Evolutionary conservation across 768 basidiomycete species (phyloP), one percentile per base, ranked within the genome.

Genomic region (Leccinum truebloodii): DNA sequence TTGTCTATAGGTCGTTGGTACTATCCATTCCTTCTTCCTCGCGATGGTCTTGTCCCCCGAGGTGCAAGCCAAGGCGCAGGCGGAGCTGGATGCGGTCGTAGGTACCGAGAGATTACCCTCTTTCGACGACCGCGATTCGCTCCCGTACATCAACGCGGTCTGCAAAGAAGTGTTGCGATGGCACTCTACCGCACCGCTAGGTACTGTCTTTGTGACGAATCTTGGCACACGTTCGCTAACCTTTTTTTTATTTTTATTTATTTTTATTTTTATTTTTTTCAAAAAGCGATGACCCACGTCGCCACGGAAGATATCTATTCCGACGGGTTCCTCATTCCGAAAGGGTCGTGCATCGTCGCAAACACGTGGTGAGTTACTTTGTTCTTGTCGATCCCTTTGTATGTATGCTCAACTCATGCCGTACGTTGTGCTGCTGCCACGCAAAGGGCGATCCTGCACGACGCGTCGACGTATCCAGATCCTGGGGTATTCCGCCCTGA

Each of bases 371-470:
- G 56, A 48, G 78, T 30, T 69, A 10, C 8, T 3, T 14, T 32
- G 20, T 28, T 5, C 16, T 3, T n/a, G 8, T 32, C 24, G 10
- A 26, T 37, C 16, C 64, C 4, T 39, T 34, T 20, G 48, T 46
- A 30, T 26, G 22, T 46, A 30, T 26, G 14, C 18, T 9, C 18
- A 41, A 41, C 9, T 41, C 18, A 41, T n/a, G 39, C 39, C 8
- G 39, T 41, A 41, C 39, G 39, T n/a, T 41, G 39, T 41, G 39
- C 8, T n/a, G 18, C 18, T 9, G 18, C 39, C 4, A 41, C 18
- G 39, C 18, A 41, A 16, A 30, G 86, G 85, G 73, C 70, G n/a
- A 81, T 87, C 70, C 71, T 83, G 1, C 81, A 81, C 51, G 80
- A 88, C 67, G 77, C 78, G 2, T 69, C 75, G 6, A 70, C 52